These are phyloP conservation scores for Mycena maculata DNA, from an alignment of 768 basidiomycete genomes.

Conservation along the genomic window DNA sequence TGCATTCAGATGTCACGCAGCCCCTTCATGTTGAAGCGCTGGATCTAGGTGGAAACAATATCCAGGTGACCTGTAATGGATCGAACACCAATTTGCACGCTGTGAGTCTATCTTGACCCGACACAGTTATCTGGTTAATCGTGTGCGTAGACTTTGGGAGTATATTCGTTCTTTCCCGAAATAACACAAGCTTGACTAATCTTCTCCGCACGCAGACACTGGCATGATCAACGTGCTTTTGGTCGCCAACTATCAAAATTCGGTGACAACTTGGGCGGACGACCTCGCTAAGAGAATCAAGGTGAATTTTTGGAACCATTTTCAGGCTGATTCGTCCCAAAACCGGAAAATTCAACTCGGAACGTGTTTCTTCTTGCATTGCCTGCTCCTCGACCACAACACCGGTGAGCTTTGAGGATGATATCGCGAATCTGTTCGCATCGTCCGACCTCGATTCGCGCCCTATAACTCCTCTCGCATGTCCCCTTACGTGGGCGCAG, in stretches of 20 bases:
- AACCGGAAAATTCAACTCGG: constrained; percentile 48
- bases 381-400: constrained; percentile 53
- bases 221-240: constrained; percentile 54
- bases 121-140: background rate
- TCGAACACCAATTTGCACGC: constrained; percentile 57
- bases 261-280: constrained; percentile 53
- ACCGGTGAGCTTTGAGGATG: constrained; percentile 45
- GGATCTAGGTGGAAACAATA: constrained; percentile 57
- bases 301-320: constrained; percentile 32
- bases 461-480: constrained; percentile 54
- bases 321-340: background rate
- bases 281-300: constrained; percentile 55
- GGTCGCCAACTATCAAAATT: constrained; percentile 46
- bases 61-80: constrained; percentile 54
- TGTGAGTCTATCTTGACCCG: constrained; percentile 37
- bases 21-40: constrained; percentile 61
- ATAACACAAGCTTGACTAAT: background rate
- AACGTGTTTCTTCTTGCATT: constrained; percentile 48
- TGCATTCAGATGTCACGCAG: constrained; percentile 63
- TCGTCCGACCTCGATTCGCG: constrained; percentile 37
- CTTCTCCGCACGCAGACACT: constrained; percentile 44
- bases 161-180: background rate
- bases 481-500: constrained; percentile 60
- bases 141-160: background rate
- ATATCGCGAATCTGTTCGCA: constrained; percentile 40